Conservation (phyloP, 768 basidiomycete genomes). For the Stropharia rugosoannulata region DNA sequence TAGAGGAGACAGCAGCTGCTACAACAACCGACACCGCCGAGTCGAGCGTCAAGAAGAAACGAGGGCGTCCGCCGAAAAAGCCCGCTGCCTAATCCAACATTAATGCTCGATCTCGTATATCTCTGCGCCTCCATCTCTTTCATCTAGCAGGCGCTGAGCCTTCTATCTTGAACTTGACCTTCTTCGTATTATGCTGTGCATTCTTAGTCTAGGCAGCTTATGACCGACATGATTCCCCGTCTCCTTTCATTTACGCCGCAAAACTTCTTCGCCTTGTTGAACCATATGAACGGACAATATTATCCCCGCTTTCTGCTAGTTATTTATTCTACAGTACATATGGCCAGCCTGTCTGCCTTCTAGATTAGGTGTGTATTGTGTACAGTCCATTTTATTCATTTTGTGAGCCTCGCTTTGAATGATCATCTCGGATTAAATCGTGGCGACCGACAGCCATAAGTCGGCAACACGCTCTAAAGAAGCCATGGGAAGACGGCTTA, state of each 20-base stretch:
- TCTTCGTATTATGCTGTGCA: conserved; percentile 25
- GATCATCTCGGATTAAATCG: conserved; percentile 15
- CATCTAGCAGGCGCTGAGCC: conserved; percentile 10
- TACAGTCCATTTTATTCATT: conserved; percentile 28
- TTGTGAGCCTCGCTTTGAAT: conserved; percentile 26
- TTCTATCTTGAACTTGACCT: conserved; percentile 24
- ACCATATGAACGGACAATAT: conserved; percentile 24
- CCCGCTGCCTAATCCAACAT: conserved; percentile 25
- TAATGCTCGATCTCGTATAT: conserved; percentile 15
- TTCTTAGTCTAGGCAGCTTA: conserved; percentile 31
- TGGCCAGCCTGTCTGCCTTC: conserved; percentile 16
- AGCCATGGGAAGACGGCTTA: conserved; percentile 24
- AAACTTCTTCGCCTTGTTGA: conserved; percentile 23
- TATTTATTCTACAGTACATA: conserved; percentile 33
- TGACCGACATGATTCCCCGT: conserved; percentile 33
- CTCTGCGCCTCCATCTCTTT: conserved; percentile 17
- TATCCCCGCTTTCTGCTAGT: conserved; percentile 19
- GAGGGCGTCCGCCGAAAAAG: conserved; percentile 71
- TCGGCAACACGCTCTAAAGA: conserved; percentile 17
- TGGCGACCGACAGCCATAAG: conserved; percentile 8
- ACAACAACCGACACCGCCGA: conserved; percentile 40
- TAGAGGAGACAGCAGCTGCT: conserved; percentile 34
- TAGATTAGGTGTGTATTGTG: conserved; percentile 27
- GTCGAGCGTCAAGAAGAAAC: conserved; percentile 61
- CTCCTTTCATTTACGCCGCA: conserved; percentile 26